Conservation (phyloP, 805 yeast species). For the Yarrowia sp. region DNA sequence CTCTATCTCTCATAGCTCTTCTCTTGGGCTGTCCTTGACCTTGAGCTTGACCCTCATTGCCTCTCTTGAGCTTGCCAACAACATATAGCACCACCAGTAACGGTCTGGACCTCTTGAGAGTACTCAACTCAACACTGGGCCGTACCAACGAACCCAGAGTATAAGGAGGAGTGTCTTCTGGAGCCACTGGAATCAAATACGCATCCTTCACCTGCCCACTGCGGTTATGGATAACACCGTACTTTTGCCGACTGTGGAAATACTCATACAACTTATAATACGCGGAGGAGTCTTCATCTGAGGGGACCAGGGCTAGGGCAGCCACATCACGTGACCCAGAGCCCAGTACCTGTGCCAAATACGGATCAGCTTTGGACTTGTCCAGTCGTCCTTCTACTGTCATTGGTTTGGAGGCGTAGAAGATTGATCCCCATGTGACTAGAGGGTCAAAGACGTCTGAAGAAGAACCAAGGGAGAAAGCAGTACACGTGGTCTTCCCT, state of each 20-base stretch:
- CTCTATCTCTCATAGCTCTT: neutral
- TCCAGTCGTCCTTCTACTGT: slow-evolving; percentile 65
- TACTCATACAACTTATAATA: slow-evolving; percentile 46
- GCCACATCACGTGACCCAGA: slow-evolving; percentile 51
- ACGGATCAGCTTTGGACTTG: slow-evolving; percentile 52
- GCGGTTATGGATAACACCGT: slow-evolving; percentile 58
- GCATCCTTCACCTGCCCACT: slow-evolving; percentile 60
- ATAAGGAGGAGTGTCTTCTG: neutral
- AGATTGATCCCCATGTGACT: slow-evolving; percentile 33
- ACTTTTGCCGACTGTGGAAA: slow-evolving; percentile 47
- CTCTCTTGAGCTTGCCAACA: neutral
- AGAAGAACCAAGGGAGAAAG: slow-evolving; percentile 41
- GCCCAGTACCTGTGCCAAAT: slow-evolving; percentile 45
- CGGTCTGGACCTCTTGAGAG: neutral
- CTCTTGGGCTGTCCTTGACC: neutral
- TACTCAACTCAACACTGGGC: slow-evolving; percentile 14
- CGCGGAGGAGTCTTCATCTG: slow-evolving; percentile 32
- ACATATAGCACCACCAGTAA: slow-evolving; percentile 12
- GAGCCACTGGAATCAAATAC: slow-evolving; percentile 49
- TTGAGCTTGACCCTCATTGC: neutral
- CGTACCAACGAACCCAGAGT: neutral
- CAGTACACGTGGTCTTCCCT: slow-evolving; percentile 31
- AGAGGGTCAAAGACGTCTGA: slow-evolving; percentile 32
- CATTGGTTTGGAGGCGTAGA: slow-evolving; percentile 37
- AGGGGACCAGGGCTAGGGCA: slow-evolving; percentile 46